A percentile compares a stretch with the other conserved stretches of the same genome.
Conservation (phyloP, 129 eudicot species). For the Lonicera japonica region DNA sequence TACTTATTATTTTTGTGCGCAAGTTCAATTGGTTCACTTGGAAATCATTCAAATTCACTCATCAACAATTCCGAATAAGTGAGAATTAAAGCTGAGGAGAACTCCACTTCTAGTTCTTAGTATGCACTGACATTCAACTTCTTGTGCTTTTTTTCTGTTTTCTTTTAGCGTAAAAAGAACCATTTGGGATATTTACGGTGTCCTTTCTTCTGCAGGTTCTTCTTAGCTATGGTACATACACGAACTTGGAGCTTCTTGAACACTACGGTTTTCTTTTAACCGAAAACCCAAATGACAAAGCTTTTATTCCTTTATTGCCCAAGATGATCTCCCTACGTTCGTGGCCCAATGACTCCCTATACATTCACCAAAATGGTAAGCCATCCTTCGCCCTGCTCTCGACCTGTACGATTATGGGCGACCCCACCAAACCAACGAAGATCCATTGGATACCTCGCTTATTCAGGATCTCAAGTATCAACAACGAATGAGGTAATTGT, state of each 20-base stretch:
- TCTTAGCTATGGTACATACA: constrained; percentile 90
- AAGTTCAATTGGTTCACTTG: too few species aligned
- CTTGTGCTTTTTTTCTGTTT: too few species aligned
- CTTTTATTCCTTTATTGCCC: constrained; percentile 52
- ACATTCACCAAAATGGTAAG: constrained; percentile 59
- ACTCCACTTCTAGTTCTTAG: too few species aligned
- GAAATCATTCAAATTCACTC: too few species aligned
- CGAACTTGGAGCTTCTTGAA: constrained; percentile 90
- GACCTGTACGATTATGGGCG: constrained; percentile 76
- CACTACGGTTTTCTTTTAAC: constrained; percentile 81
- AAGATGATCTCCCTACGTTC: constrained; percentile 50
- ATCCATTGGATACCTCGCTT: constrained; percentile 49
- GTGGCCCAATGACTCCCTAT: constrained; percentile 66
- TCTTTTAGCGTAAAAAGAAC: too few species aligned
- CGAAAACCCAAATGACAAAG: constrained; percentile 78
- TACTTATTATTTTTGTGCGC: too few species aligned
- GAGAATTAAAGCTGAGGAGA: too few species aligned
- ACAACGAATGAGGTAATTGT: constrained; percentile 53
- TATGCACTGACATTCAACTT: too few species aligned
- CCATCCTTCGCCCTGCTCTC: constrained; percentile 81
- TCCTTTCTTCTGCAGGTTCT: constrained; percentile 52
- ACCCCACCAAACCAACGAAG: constrained; percentile 55
- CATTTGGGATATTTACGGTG: too few species aligned
- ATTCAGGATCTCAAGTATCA: constrained; percentile 63
- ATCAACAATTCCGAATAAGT: too few species aligned